Base-by-base conservation (phyloP, 306 rosid genomes). In the Ochetophila trinervis region DNA sequence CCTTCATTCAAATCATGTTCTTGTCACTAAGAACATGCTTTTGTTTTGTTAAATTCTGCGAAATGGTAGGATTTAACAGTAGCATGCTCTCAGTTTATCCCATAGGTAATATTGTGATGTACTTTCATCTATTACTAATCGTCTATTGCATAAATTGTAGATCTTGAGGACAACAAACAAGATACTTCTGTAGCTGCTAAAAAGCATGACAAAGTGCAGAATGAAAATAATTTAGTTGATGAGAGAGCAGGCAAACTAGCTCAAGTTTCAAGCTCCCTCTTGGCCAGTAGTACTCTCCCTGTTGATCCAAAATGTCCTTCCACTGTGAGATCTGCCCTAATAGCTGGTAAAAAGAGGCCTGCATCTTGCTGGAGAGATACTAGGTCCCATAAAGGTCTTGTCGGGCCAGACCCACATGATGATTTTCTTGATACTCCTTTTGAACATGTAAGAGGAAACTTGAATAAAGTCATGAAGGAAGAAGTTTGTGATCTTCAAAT, bases 391-490 rank as follows among this genome's bases (percentile, higher is more conserved):
- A 91, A 86, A 62, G 87, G 85, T 68, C 91, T 85, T 60, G 79
- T 57, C 50, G 90, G 97, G 50, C 60, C 68, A 58, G 99, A 93
- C 63, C 96, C 81, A 3, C 97, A 86, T 60, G 99, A 93, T 50
- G 96, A 93, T 84, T 93, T 93, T 84, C 99, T 93, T 24, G 90
- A 86, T 35, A 93, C 98, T 48, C 98, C 97, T 13, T 82, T 87
- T 1, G 94, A 93, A 83, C 81, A 79, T 65, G 60, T 86, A 61
- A 84, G 90, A 84, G 90, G 50, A 70, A 78, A 86, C 80, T 68
- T 89, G 74, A 82, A 80, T 63, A 86, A 78, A 72, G 66, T 72
- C 19, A 63, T 60, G 35, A 80, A 73, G 66, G 82, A 79, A 75
- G 72, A 72, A 57, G 73, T 44, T 59, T 53, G 47, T 27, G 66